These are phyloP conservation scores for Nakazawaea populi DNA, from an alignment of 805 yeast genomes.

Conservation along the genomic window DNA sequence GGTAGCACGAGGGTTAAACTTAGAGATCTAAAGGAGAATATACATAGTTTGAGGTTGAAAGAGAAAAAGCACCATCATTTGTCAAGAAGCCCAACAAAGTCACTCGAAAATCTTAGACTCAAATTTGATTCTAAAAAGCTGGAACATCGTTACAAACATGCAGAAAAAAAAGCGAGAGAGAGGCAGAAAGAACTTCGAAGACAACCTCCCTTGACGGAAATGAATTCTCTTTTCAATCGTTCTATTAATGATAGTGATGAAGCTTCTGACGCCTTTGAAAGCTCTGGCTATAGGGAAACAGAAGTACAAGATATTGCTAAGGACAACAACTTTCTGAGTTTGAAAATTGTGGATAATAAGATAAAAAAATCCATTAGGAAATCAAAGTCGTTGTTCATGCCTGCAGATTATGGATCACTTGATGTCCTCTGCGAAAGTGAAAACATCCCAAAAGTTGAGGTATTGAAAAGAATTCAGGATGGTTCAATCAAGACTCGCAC, in stretches of 20 bases:
- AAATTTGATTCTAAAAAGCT: conserved; percentile 1
- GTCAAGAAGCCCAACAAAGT: neutral
- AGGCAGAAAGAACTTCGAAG: neutral
- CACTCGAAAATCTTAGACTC: conserved; percentile 1
- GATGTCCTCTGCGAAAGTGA: neutral
- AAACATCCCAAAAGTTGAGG: conserved; percentile 2
- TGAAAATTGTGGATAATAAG: conserved; percentile 7
- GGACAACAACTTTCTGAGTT: neutral
- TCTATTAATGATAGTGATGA: neutral
- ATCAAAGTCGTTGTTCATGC: neutral
- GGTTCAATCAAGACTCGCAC: conserved; percentile 3
- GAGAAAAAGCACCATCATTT: neutral
- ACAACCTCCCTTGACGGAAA: neutral
- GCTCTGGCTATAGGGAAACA: too few relatives aligned
- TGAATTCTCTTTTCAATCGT: neutral
- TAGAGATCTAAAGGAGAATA: neutral
- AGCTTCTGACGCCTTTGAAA: neutral
- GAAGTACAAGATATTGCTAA: neutral
- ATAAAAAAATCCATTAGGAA: neutral
- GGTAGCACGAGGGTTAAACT: neutral
- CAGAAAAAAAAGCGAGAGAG: neutral
- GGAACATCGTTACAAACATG: neutral
- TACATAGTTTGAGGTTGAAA: neutral
- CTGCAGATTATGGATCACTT: neutral
- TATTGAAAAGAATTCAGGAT: conserved; percentile 6